phyloP scores from a whole-genome alignment of 2,329 filamentous ascomycete species.

The Colletotrichum graminicola region DNA sequence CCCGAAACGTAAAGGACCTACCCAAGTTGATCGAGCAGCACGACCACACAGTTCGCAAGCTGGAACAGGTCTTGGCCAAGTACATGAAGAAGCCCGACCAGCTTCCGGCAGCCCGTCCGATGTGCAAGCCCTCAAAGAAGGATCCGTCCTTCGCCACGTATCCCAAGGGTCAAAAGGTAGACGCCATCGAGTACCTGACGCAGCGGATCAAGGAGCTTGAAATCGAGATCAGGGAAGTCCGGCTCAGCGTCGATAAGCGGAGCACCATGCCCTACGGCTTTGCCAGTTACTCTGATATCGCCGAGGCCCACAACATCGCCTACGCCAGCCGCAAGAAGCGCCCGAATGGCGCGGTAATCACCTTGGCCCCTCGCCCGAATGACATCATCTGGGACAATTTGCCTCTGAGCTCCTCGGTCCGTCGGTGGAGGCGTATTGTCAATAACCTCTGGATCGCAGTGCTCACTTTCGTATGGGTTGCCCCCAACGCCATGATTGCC shows the following conservation, averaged over 20 bases:
- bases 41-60: slow-evolving; percentile 80
- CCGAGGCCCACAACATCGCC: slow-evolving; percentile 88
- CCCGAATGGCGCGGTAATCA: slow-evolving; percentile 81
- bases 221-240: slow-evolving; percentile 84
- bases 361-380: slow-evolving; percentile 85
- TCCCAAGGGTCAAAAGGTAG: slow-evolving; percentile 80
- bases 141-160: slow-evolving; percentile 76
- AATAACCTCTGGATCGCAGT: slow-evolving; percentile 88
- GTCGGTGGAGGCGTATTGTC: slow-evolving; percentile 79
- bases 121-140: slow-evolving; percentile 83
- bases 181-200: slow-evolving; percentile 94
- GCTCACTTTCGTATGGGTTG: slow-evolving; percentile 88
- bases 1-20: slow-evolving; percentile 91
- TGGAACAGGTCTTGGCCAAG: slow-evolving; percentile 87
- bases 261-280: slow-evolving; percentile 94
- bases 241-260: slow-evolving; percentile 84
- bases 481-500: slow-evolving; percentile 92
- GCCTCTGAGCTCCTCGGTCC: slow-evolving; percentile 74
- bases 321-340: slow-evolving; percentile 85
- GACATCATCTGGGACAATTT: slow-evolving; percentile 98
- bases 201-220: slow-evolving; percentile 87
- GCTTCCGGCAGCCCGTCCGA: slow-evolving; percentile 81
- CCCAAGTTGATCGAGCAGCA: slow-evolving; percentile 89
- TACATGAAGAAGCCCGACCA: slow-evolving; percentile 90
- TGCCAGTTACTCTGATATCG: slow-evolving; percentile 90